Evolutionary conservation across 176 grass and related monocot genomes (phyloP).

Genomic region (Oryza rufipogon): DNA sequence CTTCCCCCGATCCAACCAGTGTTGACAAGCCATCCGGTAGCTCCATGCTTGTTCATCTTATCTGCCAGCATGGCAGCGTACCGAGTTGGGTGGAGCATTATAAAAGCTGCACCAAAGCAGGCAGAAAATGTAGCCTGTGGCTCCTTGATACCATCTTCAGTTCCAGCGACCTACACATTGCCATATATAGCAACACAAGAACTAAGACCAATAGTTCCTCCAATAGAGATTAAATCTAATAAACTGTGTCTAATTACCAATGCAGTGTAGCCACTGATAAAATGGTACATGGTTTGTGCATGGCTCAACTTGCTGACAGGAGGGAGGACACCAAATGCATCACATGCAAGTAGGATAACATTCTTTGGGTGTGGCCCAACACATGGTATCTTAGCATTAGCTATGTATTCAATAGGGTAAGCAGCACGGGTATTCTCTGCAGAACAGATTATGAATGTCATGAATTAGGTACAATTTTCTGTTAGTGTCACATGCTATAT

Average conservation of each 20-base stretch:
- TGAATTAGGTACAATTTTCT: too few species aligned
- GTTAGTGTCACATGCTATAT: too few species aligned
- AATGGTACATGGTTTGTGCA: conserved; percentile 98
- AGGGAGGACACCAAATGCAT: conserved; percentile 94
- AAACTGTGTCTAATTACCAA: conserved; percentile 41
- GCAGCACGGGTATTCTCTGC: conserved; percentile 95
- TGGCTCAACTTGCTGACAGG: conserved; percentile 94
- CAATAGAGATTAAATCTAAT: neutral
- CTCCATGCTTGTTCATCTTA: conserved; percentile 95
- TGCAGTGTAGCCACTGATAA: conserved; percentile 99
- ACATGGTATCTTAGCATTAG: conserved; percentile 88
- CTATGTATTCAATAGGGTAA: conserved; percentile 97
- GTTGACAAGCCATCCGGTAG: conserved; percentile 98
- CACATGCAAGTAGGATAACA: conserved; percentile 93
- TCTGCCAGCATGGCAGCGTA: conserved; percentile 99
- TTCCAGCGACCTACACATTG: conserved; percentile 70
- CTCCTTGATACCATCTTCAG: conserved; percentile 93
- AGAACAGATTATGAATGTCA: neutral
- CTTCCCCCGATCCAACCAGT: conserved; percentile 98
- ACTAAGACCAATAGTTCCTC: neutral
- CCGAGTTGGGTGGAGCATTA: conserved; percentile 96
- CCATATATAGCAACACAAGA: neutral
- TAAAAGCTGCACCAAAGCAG: conserved; percentile 96
- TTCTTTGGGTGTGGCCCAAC: conserved; percentile 97
- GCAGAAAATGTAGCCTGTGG: conserved; percentile 96